Evolutionary conservation across 306 rosid species (phyloP).

Genomic region (Cicer yamashitae): DNA sequence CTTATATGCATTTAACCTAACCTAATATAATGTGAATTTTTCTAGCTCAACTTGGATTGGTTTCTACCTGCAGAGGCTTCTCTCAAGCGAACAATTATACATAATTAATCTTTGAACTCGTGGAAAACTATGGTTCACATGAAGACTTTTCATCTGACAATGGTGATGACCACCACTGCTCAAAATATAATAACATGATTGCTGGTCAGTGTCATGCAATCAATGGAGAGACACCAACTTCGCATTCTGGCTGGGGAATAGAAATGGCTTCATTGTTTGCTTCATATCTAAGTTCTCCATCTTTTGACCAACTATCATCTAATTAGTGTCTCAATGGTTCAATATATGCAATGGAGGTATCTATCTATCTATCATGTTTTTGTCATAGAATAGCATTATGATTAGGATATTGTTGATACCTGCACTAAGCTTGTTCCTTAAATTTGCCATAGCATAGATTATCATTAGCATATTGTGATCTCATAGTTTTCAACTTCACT

Average conservation of each 20-base stretch:
- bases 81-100: slow-evolving; percentile 74
- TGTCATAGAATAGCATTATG: neutral
- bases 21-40: neutral
- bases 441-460: neutral
- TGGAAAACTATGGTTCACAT: slow-evolving; percentile 46
- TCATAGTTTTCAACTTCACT: neutral
- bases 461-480: neutral
- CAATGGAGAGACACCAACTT: slow-evolving; percentile 49
- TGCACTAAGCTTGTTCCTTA: too few relatives aligned
- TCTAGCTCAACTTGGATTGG: slow-evolving; percentile 78
- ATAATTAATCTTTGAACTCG: slow-evolving; percentile 64
- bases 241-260: slow-evolving; percentile 57
- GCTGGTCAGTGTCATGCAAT: slow-evolving; percentile 50
- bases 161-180: slow-evolving; percentile 48
- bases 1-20: slow-evolving; percentile 22
- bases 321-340: slow-evolving; percentile 51
- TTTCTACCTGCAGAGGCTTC: slow-evolving; percentile 79
- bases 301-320: slow-evolving; percentile 58
- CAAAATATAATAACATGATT: slow-evolving; percentile 42
- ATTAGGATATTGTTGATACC: too few relatives aligned
- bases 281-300: neutral
- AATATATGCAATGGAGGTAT: slow-evolving; percentile 54
- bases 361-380: slow-evolving; percentile 30
- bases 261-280: slow-evolving; percentile 57
- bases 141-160: slow-evolving; percentile 52